Evolutionary conservation across 2,329 filamentous ascomycete genomes (phyloP).

Genomic region (Xylariaceae sp.): DNA sequence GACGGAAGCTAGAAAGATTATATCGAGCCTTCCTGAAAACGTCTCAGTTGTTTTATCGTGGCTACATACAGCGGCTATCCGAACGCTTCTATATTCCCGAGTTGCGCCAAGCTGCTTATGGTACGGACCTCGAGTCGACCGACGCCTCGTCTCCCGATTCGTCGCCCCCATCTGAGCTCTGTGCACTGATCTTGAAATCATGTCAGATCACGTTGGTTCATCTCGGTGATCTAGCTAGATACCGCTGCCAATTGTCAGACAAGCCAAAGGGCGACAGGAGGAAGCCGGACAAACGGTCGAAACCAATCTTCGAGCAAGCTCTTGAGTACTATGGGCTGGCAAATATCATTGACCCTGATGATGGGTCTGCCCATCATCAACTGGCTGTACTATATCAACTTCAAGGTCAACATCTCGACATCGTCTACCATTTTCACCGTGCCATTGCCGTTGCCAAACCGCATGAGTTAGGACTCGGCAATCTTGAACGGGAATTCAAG

Average conservation of each 20-base stretch:
- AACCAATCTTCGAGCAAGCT: constrained; percentile 76
- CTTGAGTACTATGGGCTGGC: constrained; percentile 85
- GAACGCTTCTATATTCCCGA: constrained; percentile 58
- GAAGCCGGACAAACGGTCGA: constrained; percentile 56
- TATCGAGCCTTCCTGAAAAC: constrained; percentile 86
- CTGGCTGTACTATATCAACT: constrained; percentile 83
- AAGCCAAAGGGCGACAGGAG: constrained; percentile 54
- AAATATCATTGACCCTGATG: constrained; percentile 73
- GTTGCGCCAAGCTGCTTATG: constrained; percentile 48
- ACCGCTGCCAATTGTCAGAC: constrained; percentile 73
- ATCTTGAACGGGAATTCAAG: constrained; percentile 79
- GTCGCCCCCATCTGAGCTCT: constrained; percentile 49
- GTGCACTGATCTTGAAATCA: constrained; percentile 66
- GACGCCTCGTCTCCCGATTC: constrained; percentile 49
- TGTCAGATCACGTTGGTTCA: constrained; percentile 84
- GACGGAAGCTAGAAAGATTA: constrained; percentile 77
- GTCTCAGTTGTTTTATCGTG: constrained; percentile 85
- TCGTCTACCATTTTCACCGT: constrained; percentile 88
- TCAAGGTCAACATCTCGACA: constrained; percentile 77
- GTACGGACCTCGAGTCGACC: constrained; percentile 47
- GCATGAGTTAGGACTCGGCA: constrained; percentile 72
- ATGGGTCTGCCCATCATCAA: constrained; percentile 86
- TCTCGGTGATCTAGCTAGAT: constrained; percentile 87
- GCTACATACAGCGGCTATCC: constrained; percentile 78
- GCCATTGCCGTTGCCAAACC: constrained; percentile 75